Percentiles rank a stretch among this genome's conserved stretches.
phyloP scores from a whole-genome alignment of 805 yeast species.

The Schizosaccharomyces pombe region DNA sequence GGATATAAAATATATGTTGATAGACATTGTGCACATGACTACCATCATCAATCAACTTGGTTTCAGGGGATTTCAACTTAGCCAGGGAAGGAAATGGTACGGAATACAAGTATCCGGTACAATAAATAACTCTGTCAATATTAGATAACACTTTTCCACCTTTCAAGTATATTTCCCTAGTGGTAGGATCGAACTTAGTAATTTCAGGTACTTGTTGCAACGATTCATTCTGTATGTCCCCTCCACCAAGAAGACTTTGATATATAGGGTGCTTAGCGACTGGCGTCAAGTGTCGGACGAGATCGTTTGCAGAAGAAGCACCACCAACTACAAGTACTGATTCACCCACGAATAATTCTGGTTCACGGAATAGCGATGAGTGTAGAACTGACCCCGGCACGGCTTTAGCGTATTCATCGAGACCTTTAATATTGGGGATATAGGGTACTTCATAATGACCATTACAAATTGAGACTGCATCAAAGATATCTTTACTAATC shows the following conservation, averaged over 20 bases:
- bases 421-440: slow-evolving; percentile 32
- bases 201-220: not conserved
- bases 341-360: slow-evolving; percentile 22
- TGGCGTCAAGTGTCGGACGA: slow-evolving; percentile 35
- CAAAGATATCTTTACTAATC: slow-evolving; percentile 18
- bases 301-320: slow-evolving; percentile 55
- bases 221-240: not conserved
- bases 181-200: not conserved
- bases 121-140: slow-evolving; percentile 39
- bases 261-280: slow-evolving; percentile 13
- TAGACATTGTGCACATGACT: slow-evolving; percentile 28
- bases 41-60: slow-evolving; percentile 22
- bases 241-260: not conserved
- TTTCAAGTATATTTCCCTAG: slow-evolving; percentile 19
- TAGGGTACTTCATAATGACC: slow-evolving; percentile 44
- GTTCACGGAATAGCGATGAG: slow-evolving; percentile 30
- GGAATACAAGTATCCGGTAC: slow-evolving; percentile 52
- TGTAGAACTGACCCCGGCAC: slow-evolving; percentile 30
- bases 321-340: slow-evolving; percentile 36
- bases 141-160: slow-evolving; percentile 25
- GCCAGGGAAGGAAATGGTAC: slow-evolving; percentile 25
- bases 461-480: slow-evolving; percentile 38
- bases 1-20: slow-evolving; percentile 32
- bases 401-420: slow-evolving; percentile 23
- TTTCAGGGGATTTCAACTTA: slow-evolving; percentile 12